Evolutionary conservation across 1,139 yeast genomes (phyloP).

Genomic region (Diutina mesorugosa): DNA sequence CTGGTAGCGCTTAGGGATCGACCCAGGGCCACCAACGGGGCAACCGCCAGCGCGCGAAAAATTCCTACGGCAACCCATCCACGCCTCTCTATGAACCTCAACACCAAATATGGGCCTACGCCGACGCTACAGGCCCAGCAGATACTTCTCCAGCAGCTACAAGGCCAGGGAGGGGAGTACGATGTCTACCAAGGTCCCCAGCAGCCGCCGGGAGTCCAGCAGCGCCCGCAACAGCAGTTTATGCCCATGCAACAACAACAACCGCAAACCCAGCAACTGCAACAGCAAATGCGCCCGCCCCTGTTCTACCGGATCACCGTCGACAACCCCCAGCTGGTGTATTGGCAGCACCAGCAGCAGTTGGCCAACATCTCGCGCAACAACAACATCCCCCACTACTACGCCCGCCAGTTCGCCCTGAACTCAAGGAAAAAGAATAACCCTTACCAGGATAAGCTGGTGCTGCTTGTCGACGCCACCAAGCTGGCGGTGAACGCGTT

Average conservation of each 20-base stretch:
- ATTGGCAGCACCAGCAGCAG: constrained; percentile 85
- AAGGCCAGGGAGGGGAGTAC: constrained; percentile 12
- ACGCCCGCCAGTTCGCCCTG: constrained; percentile 87
- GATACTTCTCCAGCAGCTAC: constrained; percentile 19
- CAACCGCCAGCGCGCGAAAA: not conserved
- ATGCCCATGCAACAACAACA: constrained; percentile 11
- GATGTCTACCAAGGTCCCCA: constrained; percentile 2
- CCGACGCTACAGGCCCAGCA: constrained; percentile 27
- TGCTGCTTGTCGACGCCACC: constrained; percentile 44
- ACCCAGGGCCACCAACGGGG: not conserved
- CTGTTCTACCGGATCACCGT: constrained; percentile 19
- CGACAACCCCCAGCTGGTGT: constrained; percentile 38
- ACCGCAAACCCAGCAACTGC: constrained; percentile 5
- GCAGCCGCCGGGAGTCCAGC: constrained; percentile 10
- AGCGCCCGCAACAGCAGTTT: constrained; percentile 17
- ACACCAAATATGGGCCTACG: constrained; percentile 3
- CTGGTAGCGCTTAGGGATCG: not conserved
- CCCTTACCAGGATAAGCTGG: constrained; percentile 27
- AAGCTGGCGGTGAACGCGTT: constrained; percentile 32
- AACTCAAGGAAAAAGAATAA: constrained; percentile 47
- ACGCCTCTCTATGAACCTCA: constrained; percentile 2
- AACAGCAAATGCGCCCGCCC: constrained; percentile 5
- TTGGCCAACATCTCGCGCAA: constrained; percentile 66
- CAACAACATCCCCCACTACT: constrained; percentile 66
- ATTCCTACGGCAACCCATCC: not conserved